A percentile compares a stretch with the other conserved stretches of the same genome.
phyloP scores from a whole-genome alignment of 2,329 filamentous ascomycete species.

The Nemania sp. region DNA sequence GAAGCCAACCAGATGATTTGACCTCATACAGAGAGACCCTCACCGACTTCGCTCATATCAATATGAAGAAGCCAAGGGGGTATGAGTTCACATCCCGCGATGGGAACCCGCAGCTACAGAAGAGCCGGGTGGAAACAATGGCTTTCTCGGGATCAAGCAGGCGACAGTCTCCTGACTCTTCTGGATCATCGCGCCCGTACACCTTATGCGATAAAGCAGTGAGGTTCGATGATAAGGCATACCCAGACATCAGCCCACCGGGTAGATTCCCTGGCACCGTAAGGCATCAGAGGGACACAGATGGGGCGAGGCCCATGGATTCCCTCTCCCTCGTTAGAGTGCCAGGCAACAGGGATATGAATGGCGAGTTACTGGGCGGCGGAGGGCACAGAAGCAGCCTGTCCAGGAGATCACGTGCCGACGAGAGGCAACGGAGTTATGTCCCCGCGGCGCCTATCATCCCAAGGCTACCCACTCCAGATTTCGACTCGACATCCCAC shows the following conservation, averaged over 20 bases:
- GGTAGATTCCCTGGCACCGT: not conserved
- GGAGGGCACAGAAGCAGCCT: constrained; percentile 8
- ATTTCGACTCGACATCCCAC: constrained; percentile 30
- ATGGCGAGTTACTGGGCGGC: constrained; percentile 5
- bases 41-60: not conserved
- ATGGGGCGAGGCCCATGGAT: constrained; percentile 5
- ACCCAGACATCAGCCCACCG: not conserved
- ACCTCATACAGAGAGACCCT: not conserved
- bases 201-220: constrained; percentile 1
- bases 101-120: not conserved
- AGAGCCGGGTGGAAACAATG: constrained; percentile 8
- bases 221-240: constrained; percentile 7
- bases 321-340: constrained; percentile 7
- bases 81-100: not conserved
- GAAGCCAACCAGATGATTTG: not conserved
- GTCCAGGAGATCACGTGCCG: constrained; percentile 8
- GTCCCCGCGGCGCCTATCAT: constrained; percentile 33
- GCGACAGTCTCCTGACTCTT: not conserved
- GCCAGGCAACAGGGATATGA: constrained; percentile 9
- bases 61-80: not conserved
- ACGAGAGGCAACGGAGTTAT: constrained; percentile 19
- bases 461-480: constrained; percentile 36
- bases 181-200: not conserved
- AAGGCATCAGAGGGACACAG: constrained; percentile 9
- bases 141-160: not conserved